These are phyloP conservation scores for Scytalidium sp. DNA, from an alignment of 2,329 filamentous ascomycete genomes.

Conservation along the genomic window DNA sequence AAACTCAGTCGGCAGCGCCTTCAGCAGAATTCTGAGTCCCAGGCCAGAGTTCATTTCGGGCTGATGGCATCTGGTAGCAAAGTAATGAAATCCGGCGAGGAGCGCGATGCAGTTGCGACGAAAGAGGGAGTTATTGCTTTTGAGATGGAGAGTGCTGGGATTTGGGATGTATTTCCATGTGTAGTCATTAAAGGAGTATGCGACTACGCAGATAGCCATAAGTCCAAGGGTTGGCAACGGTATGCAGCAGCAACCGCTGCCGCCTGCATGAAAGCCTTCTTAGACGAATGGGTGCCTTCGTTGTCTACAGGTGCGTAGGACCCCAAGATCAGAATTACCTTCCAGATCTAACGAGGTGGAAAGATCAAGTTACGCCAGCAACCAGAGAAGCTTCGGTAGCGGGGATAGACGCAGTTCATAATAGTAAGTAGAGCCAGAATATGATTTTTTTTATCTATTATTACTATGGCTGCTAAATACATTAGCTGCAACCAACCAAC, in stretches of 20 bases:
- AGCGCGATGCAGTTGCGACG: conserved; percentile 25
- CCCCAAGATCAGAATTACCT: conserved; percentile 11
- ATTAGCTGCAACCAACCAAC: conserved; percentile 8
- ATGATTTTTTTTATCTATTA: conserved; percentile 9
- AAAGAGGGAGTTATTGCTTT: conserved; percentile 23
- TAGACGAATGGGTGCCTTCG: conserved; percentile 7
- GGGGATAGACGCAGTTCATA: conserved; percentile 11
- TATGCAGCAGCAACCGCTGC: conserved; percentile 38
- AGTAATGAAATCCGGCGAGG: conserved; percentile 32
- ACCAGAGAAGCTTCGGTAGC: conserved; percentile 8
- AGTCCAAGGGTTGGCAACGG: conserved; percentile 34
- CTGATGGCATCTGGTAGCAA: conserved; percentile 29
- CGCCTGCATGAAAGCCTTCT: conserved; percentile 27
- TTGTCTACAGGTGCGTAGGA: conserved; percentile 10
- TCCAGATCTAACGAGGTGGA: conserved; percentile 11
- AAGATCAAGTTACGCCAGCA: conserved; percentile 11
- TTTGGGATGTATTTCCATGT: conserved; percentile 29
- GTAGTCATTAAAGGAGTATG: conserved; percentile 33
- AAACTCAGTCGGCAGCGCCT: neutral
- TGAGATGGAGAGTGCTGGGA: conserved; percentile 35
- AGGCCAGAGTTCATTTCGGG: conserved; percentile 30
- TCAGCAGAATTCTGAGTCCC: neutral
- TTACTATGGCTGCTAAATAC: conserved; percentile 9
- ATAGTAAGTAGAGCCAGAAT: conserved; percentile 11
- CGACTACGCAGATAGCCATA: conserved; percentile 39